A percentile compares a stretch with the other conserved stretches of the same genome.
Conservation (phyloP, 2,329 filamentous ascomycete species). For the Colletotrichum sp. region DNA sequence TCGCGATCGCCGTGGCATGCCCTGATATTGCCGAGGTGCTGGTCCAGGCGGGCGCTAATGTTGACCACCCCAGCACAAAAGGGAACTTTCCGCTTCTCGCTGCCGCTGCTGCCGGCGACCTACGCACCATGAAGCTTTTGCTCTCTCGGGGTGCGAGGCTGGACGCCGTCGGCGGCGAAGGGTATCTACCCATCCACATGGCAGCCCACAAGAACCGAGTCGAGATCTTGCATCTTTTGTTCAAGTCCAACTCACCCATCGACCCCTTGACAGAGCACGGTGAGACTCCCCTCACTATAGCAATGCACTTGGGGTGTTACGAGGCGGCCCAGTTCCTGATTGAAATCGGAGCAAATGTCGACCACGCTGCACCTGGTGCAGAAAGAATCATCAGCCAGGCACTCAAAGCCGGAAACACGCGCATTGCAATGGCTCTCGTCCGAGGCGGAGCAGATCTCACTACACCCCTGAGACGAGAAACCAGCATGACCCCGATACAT, state of each 20-base stretch:
- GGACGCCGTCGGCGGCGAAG: conserved; percentile 13
- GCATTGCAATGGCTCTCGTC: conserved; percentile 23
- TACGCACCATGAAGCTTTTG: conserved; percentile 31
- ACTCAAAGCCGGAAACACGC: conserved; percentile 14
- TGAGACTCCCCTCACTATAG: conserved; percentile 26
- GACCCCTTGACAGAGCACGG: conserved; percentile 25
- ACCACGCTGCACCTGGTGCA: conserved; percentile 9
- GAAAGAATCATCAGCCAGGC: conserved; percentile 22
- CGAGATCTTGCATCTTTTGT: conserved; percentile 24
- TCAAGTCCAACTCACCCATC: conserved; percentile 24
- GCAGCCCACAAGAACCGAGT: conserved; percentile 25
- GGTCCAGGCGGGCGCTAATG: conserved; percentile 25
- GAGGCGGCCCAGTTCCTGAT: conserved; percentile 24
- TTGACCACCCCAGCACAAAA: conserved; percentile 14
- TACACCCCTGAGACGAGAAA: conserved; percentile 20
- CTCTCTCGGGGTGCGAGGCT: conserved; percentile 22
- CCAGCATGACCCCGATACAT: conserved; percentile 32
- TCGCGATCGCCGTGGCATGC: conserved; percentile 26
- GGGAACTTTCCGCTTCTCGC: conserved; percentile 26
- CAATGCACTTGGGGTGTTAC: conserved; percentile 24
- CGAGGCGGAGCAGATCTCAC: conserved; percentile 22
- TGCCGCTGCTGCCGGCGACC: conserved; percentile 54
- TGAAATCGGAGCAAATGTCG: conserved; percentile 23
- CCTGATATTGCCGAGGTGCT: conserved; percentile 26
- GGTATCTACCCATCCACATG: conserved; percentile 28